Base-by-base conservation (phyloP, 2,329 filamentous ascomycete genomes). In the Metarhizium sp. region DNA sequence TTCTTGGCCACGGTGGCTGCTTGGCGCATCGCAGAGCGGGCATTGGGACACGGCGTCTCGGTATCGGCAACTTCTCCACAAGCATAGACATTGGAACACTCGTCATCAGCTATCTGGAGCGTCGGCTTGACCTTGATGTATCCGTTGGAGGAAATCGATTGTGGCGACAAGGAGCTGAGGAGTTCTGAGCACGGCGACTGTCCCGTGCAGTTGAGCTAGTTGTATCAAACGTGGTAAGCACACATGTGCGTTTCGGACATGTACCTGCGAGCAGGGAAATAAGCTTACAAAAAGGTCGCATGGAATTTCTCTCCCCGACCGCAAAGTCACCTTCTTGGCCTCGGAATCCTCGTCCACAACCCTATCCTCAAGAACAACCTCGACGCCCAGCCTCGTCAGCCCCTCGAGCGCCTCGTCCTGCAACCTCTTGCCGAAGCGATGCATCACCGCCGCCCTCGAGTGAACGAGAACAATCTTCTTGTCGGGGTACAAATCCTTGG, bases 21-120 rank as follows among this genome's bases (percentile, higher is more conserved):
- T 61, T 87, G 84, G 11, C 73, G 70, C 48, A 72, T 71, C 0
- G 79, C 80, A 0, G 80, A 75, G 10, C 82, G 73, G 0, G 77
- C 80, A 62, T 84, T 84, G 6, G 77, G 77, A 40, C 70, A 67
- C 0, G 71, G 71, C 0, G 74, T 72, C 11, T 66, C 58, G 1
- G 75, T 76, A 30, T 80, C 78, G 4, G 81, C 77, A 4, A 88
- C 80, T 59, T 87, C 84, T 18, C 85, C 85, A n/a, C 81, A 77
- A 1, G 78, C 79, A 60, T 83, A 87, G 2, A 87, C 72, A 57
- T 82, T 76, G 2, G 75, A 71, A 8, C 77, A 70, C 0, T 59
- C 56, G 2, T 72, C 66, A 59, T 80, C 77, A 7, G 67, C 62
- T 14, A 87, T 70, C 58, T 86, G 83, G 36, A 87, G 70, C 0